Evolutionary conservation across 345 rosid genomes (phyloP).

Genomic region (Heritiera littoralis): DNA sequence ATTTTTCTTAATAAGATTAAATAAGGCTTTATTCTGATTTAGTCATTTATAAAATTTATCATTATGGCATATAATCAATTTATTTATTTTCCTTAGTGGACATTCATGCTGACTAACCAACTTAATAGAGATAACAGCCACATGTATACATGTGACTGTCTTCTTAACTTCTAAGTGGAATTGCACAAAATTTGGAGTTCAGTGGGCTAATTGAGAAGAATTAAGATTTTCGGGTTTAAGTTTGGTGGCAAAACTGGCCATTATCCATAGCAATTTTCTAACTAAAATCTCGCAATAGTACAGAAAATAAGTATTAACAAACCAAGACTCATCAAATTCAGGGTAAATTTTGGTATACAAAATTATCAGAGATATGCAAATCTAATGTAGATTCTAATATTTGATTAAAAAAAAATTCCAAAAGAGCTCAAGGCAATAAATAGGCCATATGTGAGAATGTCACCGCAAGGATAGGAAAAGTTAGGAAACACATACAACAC

Average conservation of each 20-base stretch:
- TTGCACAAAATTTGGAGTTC: not conserved
- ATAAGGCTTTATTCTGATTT: not conserved
- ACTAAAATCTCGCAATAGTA: not conserved
- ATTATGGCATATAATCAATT: not conserved
- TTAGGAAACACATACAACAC: slow-evolving; percentile 60
- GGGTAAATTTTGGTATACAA: not conserved
- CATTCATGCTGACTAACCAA: not conserved
- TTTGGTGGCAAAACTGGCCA: not conserved
- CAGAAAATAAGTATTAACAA: too few relatives aligned
- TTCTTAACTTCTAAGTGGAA: not conserved
- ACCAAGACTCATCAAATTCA: not conserved
- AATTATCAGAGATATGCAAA: not conserved
- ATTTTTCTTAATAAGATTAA: not conserved
- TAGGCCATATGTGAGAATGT: not conserved
- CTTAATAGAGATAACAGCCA: not conserved
- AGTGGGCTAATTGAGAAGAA: not conserved
- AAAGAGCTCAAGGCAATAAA: not conserved
- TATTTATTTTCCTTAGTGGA: not conserved
- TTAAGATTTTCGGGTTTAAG: not conserved
- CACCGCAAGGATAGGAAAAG: slow-evolving; percentile 5
- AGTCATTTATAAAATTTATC: not conserved
- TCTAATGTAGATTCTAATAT: not conserved
- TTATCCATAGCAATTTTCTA: not conserved
- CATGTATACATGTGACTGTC: not conserved
- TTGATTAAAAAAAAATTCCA: too few relatives aligned